phyloP scores from a whole-genome alignment of 2,329 filamentous ascomycete species.

The Penicillium sp. region DNA sequence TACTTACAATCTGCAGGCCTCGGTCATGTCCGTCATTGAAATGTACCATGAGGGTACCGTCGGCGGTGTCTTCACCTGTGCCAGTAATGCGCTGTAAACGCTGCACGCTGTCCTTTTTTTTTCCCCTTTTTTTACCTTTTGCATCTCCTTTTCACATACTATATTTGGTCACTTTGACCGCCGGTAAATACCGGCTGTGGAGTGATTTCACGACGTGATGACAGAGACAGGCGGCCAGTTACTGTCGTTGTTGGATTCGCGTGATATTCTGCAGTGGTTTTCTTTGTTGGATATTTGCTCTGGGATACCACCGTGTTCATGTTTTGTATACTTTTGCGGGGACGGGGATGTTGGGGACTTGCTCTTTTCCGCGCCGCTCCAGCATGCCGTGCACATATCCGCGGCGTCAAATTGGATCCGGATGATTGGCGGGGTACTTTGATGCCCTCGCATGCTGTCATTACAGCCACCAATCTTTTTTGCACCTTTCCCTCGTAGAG shows the following conservation, averaged over 20 bases:
- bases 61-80: slow-evolving; percentile 71
- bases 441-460: not conserved
- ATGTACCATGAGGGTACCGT: slow-evolving; percentile 66
- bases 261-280: not conserved
- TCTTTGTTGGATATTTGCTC: not conserved
- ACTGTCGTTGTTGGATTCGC: not conserved
- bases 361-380: not conserved
- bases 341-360: not conserved
- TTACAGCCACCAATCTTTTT: not conserved
- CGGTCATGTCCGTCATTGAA: slow-evolving; percentile 55
- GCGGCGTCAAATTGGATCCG: slow-evolving; percentile 2
- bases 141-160: slow-evolving; percentile 1
- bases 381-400: slow-evolving; percentile 10
- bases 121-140: not conserved
- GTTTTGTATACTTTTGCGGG: not conserved
- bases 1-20: slow-evolving; percentile 32
- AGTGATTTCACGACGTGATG: slow-evolving; percentile 3
- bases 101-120: slow-evolving; percentile 1
- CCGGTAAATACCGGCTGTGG: not conserved
- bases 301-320: not conserved
- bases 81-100: slow-evolving; percentile 43
- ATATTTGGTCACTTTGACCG: not conserved
- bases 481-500: not conserved
- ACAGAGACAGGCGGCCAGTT: not conserved
- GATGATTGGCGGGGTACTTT: slow-evolving; percentile 4